A percentile compares a stretch with the other conserved stretches of the same genome.
phyloP scores from a whole-genome alignment of 1,284 basidiomycete species.

The Ustilago bromivora region DNA sequence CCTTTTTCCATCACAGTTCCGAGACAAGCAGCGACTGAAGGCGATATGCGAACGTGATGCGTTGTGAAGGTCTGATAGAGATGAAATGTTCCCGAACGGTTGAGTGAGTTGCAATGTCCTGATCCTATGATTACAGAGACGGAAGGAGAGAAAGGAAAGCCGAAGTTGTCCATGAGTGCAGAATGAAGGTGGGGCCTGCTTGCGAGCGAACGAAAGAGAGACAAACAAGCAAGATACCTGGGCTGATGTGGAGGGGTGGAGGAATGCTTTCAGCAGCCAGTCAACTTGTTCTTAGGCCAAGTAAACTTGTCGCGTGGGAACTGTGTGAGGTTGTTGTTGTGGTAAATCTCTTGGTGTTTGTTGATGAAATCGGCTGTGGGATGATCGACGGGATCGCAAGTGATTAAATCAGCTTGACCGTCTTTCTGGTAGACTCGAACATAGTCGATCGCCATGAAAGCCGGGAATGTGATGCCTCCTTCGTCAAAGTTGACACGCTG shows the following conservation, averaged over 20 bases:
- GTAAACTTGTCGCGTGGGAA: constrained; percentile 49
- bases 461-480: constrained; percentile 54
- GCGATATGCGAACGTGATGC: background rate
- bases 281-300: constrained; percentile 62
- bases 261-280: constrained; percentile 40
- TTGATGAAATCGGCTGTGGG: constrained; percentile 67
- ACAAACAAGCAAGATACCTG: background rate
- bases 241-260: background rate
- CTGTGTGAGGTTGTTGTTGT: constrained; percentile 62
- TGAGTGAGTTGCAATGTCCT: background rate
- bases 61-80: no score
- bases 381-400: constrained; percentile 64
- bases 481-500: constrained; percentile 57
- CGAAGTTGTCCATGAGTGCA: constrained; percentile 6
- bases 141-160: background rate
- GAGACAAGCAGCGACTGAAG: background rate
- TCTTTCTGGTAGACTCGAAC: constrained; percentile 66
- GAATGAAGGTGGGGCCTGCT: background rate
- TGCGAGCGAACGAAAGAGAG: background rate
- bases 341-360: constrained; percentile 60
- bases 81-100: background rate
- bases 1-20: background rate
- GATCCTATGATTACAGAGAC: constrained; percentile 5
- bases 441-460: constrained; percentile 60
- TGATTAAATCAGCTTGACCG: constrained; percentile 40